Evolutionary conservation across 2,329 filamentous ascomycete species (phyloP), one percentile per base, ranked within the genome.

Genomic region (Fonsecaea multimorphosa): DNA sequence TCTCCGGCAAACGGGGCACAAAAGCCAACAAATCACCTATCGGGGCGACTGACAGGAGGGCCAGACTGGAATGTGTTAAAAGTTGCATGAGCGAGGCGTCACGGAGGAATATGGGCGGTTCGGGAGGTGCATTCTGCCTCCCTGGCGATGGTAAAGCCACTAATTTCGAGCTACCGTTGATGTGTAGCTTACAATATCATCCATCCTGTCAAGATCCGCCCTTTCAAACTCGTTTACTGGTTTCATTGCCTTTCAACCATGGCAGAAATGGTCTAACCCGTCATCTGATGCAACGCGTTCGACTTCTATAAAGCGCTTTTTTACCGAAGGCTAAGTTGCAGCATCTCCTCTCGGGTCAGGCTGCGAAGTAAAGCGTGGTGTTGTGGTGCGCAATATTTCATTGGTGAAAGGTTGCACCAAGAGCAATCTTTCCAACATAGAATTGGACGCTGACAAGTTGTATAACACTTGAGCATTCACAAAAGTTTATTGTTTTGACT

Each of bases 1-100:
- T 49, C 55, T 56, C 14, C 59, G 49, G 27, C 58, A 55, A 4
- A 54, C 58, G 36, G 53, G 46, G 22, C 29, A 40, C 19, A 31
- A 38, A 6, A 27, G 51, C 12, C 19, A 40, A 29, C 57, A 14
- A 46, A 27, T 6, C 7, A 9, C 1, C 44, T 9, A 49, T 49
- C 19, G 16, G 7, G 44, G 44, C 9, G 11, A 49, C 11, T 7
- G 9, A 24, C 9, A 49, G 27, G 11, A 1, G 6, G 22, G 44
- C 14, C 44, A 27, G 3, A 24, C 11, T 31, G 8, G 14, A 22
- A 3, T 49, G 19, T 27, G 27, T 14, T 9, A 24, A 49, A 49
- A 12, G 19, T 9, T 24, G 19, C 22, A 24, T 3, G 44, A 49
- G 44, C 4, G 11, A 24, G 44, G 44, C 44, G 44, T 49, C 9